Base-by-base conservation (phyloP, 148 eudicot genomes). In the Hydrangea macrophylla region DNA sequence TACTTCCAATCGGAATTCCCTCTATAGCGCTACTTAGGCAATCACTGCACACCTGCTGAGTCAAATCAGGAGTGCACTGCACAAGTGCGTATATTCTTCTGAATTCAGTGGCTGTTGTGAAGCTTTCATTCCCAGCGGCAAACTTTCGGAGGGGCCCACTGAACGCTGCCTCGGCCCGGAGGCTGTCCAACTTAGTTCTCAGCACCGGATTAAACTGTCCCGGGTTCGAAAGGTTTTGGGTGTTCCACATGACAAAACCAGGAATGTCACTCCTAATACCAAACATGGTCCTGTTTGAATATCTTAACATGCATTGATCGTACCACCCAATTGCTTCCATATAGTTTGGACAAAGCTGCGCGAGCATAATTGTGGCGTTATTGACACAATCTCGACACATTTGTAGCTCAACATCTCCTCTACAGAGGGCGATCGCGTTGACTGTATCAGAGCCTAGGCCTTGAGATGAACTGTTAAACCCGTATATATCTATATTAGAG, bases 251-350 rank as follows among this genome's bases (percentile, higher is more conserved):
- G 11, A 3, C 2, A 4, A 1, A 8, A 7, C 9, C 0, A 58
- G 73, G 45, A 23, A 28, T 0, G 37, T 1, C 31, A 31, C 65
- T 69, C 73, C 62, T 18, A 67, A 40, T 59, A 9, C 73, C 51
- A 33, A 70, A 63, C 37, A 79, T 73, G 60, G 70, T 28, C 18
- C 68, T 30, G 55, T 76, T 59, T 1, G 83, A 64, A 67, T 79
- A 84, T 8, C 88, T 61, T 1, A 84, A 6, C 75, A 74, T 61
- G 68, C 88, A 81, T 0, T 30, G 2, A 0, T 69, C 85, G 26
- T 84, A 76, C 81, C 80, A 79, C 9, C 70, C 62, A 18, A 76
- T 68, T 0, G 78, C 85, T 50, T 79, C 78, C 37, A 58, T 81
- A 6, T 69, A 60, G 44, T 6, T 31, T 9, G 83, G 79, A 67